phyloP scores from a whole-genome alignment of 2,329 filamentous ascomycete genomes.

The Aspergillus uvarum region DNA sequence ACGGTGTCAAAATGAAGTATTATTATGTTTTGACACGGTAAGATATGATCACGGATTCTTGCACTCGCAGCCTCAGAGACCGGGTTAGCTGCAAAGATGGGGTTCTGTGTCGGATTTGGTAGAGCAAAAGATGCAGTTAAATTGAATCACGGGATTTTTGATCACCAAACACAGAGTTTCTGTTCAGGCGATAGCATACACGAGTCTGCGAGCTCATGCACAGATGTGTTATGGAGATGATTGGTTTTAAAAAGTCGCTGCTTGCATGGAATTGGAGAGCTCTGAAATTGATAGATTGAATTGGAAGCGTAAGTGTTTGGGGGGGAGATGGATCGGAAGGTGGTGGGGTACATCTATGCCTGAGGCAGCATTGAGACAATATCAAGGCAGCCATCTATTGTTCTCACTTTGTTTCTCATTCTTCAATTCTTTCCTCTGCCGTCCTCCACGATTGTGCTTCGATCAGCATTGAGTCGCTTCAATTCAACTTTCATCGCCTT shows the following conservation, averaged over 20 bases:
- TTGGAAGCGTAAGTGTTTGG: constrained; percentile 4
- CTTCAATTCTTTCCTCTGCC: not conserved
- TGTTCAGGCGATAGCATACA: not conserved
- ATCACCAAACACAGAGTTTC: not conserved
- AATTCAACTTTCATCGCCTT: too few relatives aligned
- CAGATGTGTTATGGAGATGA: not conserved
- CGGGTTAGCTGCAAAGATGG: not conserved
- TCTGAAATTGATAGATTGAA: constrained; percentile 4
- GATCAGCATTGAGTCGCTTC: not conserved
- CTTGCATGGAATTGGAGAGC: not conserved
- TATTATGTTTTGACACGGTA: too few relatives aligned
- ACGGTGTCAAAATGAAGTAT: not conserved
- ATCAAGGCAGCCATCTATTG: constrained; percentile 24
- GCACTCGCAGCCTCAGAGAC: not conserved
- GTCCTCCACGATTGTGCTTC: not conserved
- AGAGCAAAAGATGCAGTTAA: not conserved
- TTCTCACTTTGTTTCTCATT: constrained; percentile 1
- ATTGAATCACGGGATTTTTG: not conserved
- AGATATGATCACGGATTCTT: not conserved
- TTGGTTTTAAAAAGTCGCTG: not conserved
- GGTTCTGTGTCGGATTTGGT: not conserved
- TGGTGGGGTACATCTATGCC: constrained; percentile 27
- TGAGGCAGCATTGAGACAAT: constrained; percentile 28
- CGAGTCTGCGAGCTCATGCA: too few relatives aligned
- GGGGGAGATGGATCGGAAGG: constrained; percentile 3